Percentiles rank a stretch among this genome's conserved stretches.
phyloP scores from a whole-genome alignment of 2,329 filamentous ascomycete genomes.

The Xylaria sp. region DNA sequence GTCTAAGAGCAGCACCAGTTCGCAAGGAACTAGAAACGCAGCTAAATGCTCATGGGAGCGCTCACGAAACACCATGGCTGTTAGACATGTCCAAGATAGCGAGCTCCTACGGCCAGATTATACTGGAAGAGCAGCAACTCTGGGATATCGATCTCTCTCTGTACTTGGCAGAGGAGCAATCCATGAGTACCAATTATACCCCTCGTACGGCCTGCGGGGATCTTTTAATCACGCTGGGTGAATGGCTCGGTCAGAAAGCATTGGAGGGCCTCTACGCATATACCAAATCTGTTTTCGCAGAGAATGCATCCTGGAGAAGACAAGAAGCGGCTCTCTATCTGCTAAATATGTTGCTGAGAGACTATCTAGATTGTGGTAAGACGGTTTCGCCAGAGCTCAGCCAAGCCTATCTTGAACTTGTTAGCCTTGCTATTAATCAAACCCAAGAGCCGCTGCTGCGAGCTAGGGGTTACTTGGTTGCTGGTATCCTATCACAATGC shows the following conservation, averaged over 20 bases:
- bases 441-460: constrained; percentile 76
- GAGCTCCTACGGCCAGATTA: constrained; percentile 86
- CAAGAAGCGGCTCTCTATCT: constrained; percentile 86
- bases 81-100: constrained; percentile 86
- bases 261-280: constrained; percentile 80
- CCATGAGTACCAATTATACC: constrained; percentile 94
- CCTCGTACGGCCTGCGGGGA: constrained; percentile 92
- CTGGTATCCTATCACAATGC: constrained; percentile 77
- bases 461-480: constrained; percentile 85
- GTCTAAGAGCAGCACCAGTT: constrained; percentile 85
- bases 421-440: constrained; percentile 75
- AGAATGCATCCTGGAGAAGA: constrained; percentile 59
- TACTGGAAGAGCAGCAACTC: constrained; percentile 87
- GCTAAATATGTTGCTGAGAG: constrained; percentile 81
- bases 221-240: constrained; percentile 87
- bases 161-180: constrained; percentile 93
- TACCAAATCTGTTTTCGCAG: constrained; percentile 74
- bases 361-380: constrained; percentile 80
- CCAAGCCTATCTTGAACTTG: constrained; percentile 77
- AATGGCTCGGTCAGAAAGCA: constrained; percentile 80
- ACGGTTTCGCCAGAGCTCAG: constrained; percentile 71
- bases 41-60: constrained; percentile 64
- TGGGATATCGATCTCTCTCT: constrained; percentile 98
- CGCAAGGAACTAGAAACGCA: constrained; percentile 87
- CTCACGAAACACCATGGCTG: constrained; percentile 77